Conservation (phyloP, 2,329 filamentous ascomycete genomes). For the Verticillium tricorpus region DNA sequence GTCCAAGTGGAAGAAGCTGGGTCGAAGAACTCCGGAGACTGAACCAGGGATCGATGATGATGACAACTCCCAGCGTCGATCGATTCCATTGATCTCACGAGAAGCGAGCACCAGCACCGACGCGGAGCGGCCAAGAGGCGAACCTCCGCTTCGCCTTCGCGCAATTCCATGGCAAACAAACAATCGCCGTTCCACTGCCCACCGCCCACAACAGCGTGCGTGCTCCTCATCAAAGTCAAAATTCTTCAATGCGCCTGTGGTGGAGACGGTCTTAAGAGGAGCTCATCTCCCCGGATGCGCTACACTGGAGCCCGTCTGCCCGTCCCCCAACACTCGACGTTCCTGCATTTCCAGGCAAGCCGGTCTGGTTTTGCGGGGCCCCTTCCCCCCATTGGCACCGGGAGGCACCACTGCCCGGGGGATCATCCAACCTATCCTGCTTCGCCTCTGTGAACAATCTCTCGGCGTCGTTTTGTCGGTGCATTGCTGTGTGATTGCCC, state of each 20-base stretch:
- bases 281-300: constrained; percentile 4
- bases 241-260: not conserved
- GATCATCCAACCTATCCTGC: not conserved
- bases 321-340: not conserved
- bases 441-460: not conserved
- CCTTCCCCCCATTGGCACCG: not conserved
- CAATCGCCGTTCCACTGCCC: not conserved
- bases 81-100: not conserved
- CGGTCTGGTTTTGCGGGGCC: not conserved
- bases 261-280: not conserved
- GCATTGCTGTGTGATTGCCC: not conserved
- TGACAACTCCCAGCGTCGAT: not conserved
- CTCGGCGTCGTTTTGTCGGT: not conserved
- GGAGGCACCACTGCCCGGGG: not conserved
- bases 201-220: not conserved
- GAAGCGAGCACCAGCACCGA: not conserved
- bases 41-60: not conserved
- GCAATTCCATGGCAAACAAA: not conserved
- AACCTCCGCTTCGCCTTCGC: too few relatives aligned
- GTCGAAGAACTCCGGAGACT: not conserved
- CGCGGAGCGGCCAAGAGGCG: not conserved
- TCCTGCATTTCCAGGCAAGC: not conserved
- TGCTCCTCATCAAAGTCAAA: constrained; percentile 1
- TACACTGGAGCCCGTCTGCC: not conserved
- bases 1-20: not conserved